Conservation (phyloP, 2,329 filamentous ascomycete genomes). For the Aspergillus ochraceoroseus region DNA sequence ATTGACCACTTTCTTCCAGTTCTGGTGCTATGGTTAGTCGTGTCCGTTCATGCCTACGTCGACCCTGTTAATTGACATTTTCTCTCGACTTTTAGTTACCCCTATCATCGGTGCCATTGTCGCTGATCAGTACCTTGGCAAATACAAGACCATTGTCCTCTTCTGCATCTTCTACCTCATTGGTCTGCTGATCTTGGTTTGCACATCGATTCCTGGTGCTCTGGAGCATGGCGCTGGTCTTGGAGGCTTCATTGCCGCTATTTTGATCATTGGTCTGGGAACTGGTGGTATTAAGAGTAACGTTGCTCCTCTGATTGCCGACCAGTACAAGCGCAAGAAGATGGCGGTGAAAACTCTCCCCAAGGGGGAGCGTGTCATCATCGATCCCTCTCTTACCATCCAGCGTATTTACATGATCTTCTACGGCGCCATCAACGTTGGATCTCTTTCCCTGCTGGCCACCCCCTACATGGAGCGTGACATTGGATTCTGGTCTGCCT, state of each 20-base stretch:
- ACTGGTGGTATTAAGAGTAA: slow-evolving; percentile 68
- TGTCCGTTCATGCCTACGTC: not conserved
- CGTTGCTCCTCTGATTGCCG: slow-evolving; percentile 56
- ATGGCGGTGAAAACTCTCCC: slow-evolving; percentile 45
- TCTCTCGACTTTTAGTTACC: slow-evolving; percentile 39
- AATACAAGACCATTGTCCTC: slow-evolving; percentile 56
- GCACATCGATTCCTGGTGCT: slow-evolving; percentile 51
- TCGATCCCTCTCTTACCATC: slow-evolving; percentile 62
- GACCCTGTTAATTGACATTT: slow-evolving; percentile 6
- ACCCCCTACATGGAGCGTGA: slow-evolving; percentile 65
- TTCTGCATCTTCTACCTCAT: slow-evolving; percentile 57
- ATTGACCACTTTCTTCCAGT: slow-evolving; percentile 51
- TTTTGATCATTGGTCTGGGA: slow-evolving; percentile 61
- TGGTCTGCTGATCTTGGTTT: slow-evolving; percentile 52
- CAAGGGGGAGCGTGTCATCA: slow-evolving; percentile 55
- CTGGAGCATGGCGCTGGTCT: slow-evolving; percentile 50
- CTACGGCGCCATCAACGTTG: slow-evolving; percentile 69
- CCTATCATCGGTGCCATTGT: slow-evolving; percentile 56
- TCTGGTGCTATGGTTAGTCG: slow-evolving; percentile 49
- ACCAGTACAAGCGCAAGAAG: slow-evolving; percentile 59
- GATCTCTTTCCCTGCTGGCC: slow-evolving; percentile 62
- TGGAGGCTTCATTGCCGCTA: slow-evolving; percentile 53
- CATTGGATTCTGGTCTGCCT: slow-evolving; percentile 63
- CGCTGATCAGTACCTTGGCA: slow-evolving; percentile 58
- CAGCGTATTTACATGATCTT: slow-evolving; percentile 70